These are phyloP conservation scores for Decorospora gaudefroyi DNA, from an alignment of 2,329 filamentous ascomycete species.

Conservation along the genomic window DNA sequence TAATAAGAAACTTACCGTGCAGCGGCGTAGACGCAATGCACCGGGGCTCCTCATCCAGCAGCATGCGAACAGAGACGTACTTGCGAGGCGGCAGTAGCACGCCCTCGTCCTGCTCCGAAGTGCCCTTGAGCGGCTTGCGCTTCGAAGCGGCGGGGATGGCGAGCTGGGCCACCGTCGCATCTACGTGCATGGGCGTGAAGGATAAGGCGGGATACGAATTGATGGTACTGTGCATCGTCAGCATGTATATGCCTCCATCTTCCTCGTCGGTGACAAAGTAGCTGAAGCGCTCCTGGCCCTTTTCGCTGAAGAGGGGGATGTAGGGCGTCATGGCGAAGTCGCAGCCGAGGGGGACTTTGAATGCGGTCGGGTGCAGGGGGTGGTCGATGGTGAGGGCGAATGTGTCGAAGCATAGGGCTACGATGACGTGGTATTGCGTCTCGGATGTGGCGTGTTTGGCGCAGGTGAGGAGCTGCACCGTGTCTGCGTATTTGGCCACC, in stretches of 20 bases:
- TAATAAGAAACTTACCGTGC: constrained; percentile 7
- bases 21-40: not conserved
- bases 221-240: constrained; percentile 1
- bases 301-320: not conserved
- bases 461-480: not conserved
- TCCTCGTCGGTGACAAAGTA: too few species aligned
- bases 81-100: not conserved
- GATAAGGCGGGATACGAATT: not conserved
- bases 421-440: constrained; percentile 6
- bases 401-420: constrained; percentile 9
- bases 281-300: constrained; percentile 1
- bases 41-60: constrained; percentile 1
- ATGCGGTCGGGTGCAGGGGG: not conserved
- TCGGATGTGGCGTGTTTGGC: constrained; percentile 4
- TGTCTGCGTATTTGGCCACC: not conserved
- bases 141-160: constrained; percentile 5
- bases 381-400: constrained; percentile 11
- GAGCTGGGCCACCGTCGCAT: constrained; percentile 1
- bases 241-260: not conserved
- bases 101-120: too few species aligned
- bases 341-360: not conserved
- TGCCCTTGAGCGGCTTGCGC: not conserved
- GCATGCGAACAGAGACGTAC: constrained; percentile 6
- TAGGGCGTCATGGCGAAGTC: constrained; percentile 1
- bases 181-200: constrained; percentile 3